These are phyloP conservation scores for Neurospora discreta DNA, from an alignment of 495 filamentous ascomycete species.

Conservation along the genomic window DNA sequence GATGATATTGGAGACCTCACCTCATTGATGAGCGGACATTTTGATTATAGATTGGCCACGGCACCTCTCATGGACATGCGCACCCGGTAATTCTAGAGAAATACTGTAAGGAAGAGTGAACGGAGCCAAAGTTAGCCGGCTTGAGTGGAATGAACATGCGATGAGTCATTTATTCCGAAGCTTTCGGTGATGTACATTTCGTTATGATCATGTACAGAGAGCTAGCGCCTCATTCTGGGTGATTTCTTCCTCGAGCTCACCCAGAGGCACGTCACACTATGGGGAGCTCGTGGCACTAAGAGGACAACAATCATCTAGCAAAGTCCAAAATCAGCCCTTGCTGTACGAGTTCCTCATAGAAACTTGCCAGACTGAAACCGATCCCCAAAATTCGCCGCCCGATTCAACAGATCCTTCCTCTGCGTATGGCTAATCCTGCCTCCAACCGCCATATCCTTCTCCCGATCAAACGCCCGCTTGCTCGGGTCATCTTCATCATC, in stretches of 20 bases:
- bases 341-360: conserved; percentile 21
- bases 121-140: not conserved
- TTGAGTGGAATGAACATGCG: not conserved
- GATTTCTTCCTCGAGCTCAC: not conserved
- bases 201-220: not conserved
- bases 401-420: conserved; percentile 67
- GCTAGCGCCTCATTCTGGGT: not conserved
- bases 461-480: conserved; percentile 74
- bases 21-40: not conserved
- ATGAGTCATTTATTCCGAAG: not conserved
- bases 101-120: not conserved
- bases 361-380: conserved; percentile 74
- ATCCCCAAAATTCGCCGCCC: conserved; percentile 71
- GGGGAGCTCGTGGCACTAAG: not conserved
- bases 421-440: conserved; percentile 62
- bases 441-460: conserved; percentile 85
- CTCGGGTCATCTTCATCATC: conserved; percentile 87
- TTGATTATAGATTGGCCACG: not conserved
- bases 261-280: not conserved
- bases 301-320: not conserved
- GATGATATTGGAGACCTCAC: not conserved
- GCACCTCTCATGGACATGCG: not conserved
- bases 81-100: not conserved
- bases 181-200: not conserved
- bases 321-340: not conserved